phyloP scores from a whole-genome alignment of 2,329 filamentous ascomycete genomes.

The Diplodia sapinea region DNA sequence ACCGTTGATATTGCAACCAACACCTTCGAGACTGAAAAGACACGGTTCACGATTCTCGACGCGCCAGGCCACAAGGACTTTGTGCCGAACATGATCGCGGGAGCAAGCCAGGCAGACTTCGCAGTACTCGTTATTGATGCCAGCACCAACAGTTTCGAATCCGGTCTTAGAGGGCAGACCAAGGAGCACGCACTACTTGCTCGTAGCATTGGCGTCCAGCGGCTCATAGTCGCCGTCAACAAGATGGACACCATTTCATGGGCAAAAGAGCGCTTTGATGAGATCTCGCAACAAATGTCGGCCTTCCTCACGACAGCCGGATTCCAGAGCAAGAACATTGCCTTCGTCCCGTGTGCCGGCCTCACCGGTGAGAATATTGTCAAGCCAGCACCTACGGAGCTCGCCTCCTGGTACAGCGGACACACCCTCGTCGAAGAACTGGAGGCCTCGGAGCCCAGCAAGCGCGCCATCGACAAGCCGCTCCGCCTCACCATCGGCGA shows the following conservation, averaged over 20 bases:
- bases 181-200: slow-evolving; percentile 90
- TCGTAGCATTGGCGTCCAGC: slow-evolving; percentile 86
- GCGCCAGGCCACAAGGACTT: slow-evolving; percentile 95
- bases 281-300: slow-evolving; percentile 82
- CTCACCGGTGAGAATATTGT: slow-evolving; percentile 87
- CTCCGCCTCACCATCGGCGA: slow-evolving; percentile 87
- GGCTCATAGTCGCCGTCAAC: slow-evolving; percentile 89
- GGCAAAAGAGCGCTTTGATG: slow-evolving; percentile 80
- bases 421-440: slow-evolving; percentile 81
- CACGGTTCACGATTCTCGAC: slow-evolving; percentile 90
- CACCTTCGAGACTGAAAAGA: slow-evolving; percentile 87
- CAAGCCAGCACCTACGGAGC: slow-evolving; percentile 58
- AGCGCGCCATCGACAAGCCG: slow-evolving; percentile 75
- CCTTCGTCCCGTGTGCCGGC: slow-evolving; percentile 88
- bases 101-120: slow-evolving; percentile 93
- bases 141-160: slow-evolving; percentile 88
- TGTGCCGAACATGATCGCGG: slow-evolving; percentile 98
- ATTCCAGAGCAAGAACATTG: slow-evolving; percentile 80
- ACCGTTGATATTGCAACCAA: slow-evolving; percentile 97
- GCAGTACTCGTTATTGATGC: slow-evolving; percentile 94
- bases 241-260: slow-evolving; percentile 89
- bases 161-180: slow-evolving; percentile 90
- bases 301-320: slow-evolving; percentile 83
- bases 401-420: slow-evolving; percentile 77
- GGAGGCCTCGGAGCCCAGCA: slow-evolving; percentile 77